These are phyloP conservation scores for Chalciporus sp. DNA, from an alignment of 1,284 basidiomycete species.

Conservation along the genomic window DNA sequence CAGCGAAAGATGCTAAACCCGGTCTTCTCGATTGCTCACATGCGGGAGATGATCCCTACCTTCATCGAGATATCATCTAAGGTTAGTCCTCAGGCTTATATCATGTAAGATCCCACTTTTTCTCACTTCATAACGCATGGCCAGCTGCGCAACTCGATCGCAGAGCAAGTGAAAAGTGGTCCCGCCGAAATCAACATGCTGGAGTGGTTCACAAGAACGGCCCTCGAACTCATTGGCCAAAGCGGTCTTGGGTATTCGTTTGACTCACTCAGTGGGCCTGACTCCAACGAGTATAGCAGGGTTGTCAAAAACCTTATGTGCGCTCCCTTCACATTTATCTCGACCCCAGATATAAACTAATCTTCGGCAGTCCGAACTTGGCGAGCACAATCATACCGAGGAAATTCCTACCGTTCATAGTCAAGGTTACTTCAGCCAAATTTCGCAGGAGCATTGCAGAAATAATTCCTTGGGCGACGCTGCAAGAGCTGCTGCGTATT, in stretches of 20 bases:
- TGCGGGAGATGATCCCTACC: conserved; percentile 42
- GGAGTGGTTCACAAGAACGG: conserved; percentile 49
- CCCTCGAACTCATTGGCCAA: conserved; percentile 50
- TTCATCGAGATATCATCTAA: conserved; percentile 40
- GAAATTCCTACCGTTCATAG: conserved; percentile 41
- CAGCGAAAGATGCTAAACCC: too few relatives aligned
- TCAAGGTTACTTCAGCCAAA: conserved; percentile 38
- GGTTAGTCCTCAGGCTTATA: background rate
- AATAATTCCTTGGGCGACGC: conserved; percentile 37
- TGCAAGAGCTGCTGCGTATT: conserved; percentile 46
- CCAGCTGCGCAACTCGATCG: conserved; percentile 8
- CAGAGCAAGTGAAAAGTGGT: conserved; percentile 3
- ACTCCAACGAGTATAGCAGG: background rate
- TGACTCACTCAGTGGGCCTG: background rate
- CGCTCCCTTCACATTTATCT: background rate
- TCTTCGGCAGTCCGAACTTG: background rate
- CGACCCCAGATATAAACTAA: background rate
- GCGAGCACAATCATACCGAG: background rate
- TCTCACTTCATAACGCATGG: too few relatives aligned
- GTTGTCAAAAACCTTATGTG: conserved; percentile 1
- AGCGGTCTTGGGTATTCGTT: conserved; percentile 38
- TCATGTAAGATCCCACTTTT: background rate
- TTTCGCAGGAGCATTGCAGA: conserved; percentile 46
- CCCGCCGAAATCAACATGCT: conserved; percentile 44
- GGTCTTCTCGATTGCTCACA: conserved; percentile 43